Evolutionary conservation across 2,329 filamentous ascomycete genomes (phyloP).

Genomic region (Beauveria bassiana): DNA sequence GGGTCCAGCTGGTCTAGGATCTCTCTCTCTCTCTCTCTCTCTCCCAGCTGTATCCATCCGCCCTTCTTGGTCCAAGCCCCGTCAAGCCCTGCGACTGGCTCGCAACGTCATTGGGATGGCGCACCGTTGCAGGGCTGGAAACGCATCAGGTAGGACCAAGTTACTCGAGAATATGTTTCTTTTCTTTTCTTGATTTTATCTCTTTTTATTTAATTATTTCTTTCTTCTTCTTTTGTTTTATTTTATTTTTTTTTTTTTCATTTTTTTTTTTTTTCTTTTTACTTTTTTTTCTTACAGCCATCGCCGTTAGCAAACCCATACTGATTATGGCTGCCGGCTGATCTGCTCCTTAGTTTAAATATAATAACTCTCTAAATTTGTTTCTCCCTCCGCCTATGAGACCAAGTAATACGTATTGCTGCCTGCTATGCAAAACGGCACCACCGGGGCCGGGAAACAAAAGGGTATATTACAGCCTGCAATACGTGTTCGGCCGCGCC

Average conservation of each 20-base stretch:
- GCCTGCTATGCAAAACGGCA: background rate
- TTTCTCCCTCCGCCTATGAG: too few relatives aligned
- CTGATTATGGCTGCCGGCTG: background rate
- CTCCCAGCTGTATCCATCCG: background rate
- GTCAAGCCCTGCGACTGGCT: background rate
- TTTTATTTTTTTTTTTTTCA: too few relatives aligned
- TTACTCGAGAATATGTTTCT: background rate
- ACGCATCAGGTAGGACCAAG: background rate
- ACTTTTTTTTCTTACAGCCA: background rate
- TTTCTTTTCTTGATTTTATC: too few relatives aligned
- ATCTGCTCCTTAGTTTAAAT: background rate
- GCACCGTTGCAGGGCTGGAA: background rate
- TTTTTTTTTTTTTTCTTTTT: background rate
- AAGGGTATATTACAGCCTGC: background rate
- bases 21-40: too few relatives aligned
- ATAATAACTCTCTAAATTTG: background rate
- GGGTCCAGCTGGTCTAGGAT: slow-evolving; percentile 5
- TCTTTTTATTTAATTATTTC: too few relatives aligned
- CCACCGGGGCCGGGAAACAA: background rate
- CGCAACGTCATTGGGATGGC: background rate
- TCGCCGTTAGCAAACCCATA: background rate
- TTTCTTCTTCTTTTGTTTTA: too few relatives aligned
- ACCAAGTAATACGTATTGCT: background rate
- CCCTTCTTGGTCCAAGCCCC: background rate
- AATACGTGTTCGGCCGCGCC: too few relatives aligned